phyloP scores from a whole-genome alignment of 179 eudicot species.

The Silene noctiflora region DNA sequence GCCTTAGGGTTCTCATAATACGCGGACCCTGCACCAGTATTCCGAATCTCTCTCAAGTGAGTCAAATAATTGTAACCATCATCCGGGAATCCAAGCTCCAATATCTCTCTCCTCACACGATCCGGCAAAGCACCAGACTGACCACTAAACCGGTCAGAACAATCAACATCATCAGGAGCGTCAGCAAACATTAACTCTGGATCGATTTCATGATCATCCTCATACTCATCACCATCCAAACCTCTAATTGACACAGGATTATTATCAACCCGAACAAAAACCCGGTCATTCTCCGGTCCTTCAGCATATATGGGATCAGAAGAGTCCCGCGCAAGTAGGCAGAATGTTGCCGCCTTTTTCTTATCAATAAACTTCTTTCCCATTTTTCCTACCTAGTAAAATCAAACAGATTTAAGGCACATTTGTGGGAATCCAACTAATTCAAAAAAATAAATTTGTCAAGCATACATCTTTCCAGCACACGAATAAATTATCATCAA shows the following conservation, averaged over 20 bases:
- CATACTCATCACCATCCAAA: slow-evolving; percentile 33
- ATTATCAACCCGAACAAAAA: slow-evolving; percentile 75
- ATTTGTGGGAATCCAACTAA: no score
- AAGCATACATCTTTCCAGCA: no score
- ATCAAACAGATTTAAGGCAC: not conserved
- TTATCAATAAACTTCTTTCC: slow-evolving; percentile 82
- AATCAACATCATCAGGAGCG: slow-evolving; percentile 52
- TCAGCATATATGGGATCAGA: slow-evolving; percentile 54
- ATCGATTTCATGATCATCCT: slow-evolving; percentile 22
- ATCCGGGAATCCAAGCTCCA: slow-evolving; percentile 93
- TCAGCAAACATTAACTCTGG: slow-evolving; percentile 54
- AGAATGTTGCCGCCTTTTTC: slow-evolving; percentile 84
- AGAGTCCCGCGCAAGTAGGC: slow-evolving; percentile 65
- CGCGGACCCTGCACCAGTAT: slow-evolving; percentile 69
- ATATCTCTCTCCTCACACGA: slow-evolving; percentile 60
- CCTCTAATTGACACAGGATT: slow-evolving; percentile 42
- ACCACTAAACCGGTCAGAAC: slow-evolving; percentile 25
- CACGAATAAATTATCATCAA: no score
- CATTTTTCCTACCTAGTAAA: slow-evolving; percentile 24
- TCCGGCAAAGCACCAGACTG: slow-evolving; percentile 46
- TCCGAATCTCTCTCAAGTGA: slow-evolving; percentile 85
- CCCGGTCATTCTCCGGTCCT: slow-evolving; percentile 57
- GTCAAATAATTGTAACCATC: slow-evolving; percentile 86
- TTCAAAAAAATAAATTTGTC: no score
- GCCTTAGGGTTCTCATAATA: slow-evolving; percentile 76